These are phyloP conservation scores for Alternaria ethzedia DNA, from an alignment of 2,329 filamentous ascomycete genomes.

Conservation along the genomic window DNA sequence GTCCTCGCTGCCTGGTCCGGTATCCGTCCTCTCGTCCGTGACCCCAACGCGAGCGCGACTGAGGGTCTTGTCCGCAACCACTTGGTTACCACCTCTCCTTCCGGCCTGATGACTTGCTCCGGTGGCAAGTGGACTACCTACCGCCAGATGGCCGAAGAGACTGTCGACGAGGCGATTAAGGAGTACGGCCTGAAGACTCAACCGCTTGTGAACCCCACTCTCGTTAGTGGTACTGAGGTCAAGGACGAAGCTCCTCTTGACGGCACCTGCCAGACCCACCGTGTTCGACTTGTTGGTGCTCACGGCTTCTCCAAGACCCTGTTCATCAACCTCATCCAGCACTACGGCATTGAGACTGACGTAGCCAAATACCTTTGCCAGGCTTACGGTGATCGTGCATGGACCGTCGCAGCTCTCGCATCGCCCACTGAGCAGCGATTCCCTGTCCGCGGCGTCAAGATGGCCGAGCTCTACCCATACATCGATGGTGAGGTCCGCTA, in stretches of 20 bases:
- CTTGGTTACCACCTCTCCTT: constrained; percentile 78
- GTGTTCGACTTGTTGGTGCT: constrained; percentile 79
- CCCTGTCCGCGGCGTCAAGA: constrained; percentile 80
- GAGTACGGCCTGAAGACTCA: constrained; percentile 68
- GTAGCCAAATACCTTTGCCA: constrained; percentile 87
- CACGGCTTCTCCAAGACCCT: constrained; percentile 89
- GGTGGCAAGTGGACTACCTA: constrained; percentile 95
- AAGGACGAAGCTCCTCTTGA: constrained; percentile 74
- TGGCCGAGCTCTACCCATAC: constrained; percentile 84
- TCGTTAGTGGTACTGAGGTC: constrained; percentile 73
- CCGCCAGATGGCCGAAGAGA: constrained; percentile 90
- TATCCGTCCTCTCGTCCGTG: constrained; percentile 83
- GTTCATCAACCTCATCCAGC: constrained; percentile 94
- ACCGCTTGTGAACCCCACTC: constrained; percentile 65
- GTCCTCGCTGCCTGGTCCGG: constrained; percentile 92
- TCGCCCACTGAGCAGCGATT: constrained; percentile 78
- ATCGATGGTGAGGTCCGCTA: constrained; percentile 92
- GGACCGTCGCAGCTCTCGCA: constrained; percentile 85
- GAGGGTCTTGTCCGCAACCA: constrained; percentile 89
- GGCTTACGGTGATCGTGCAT: constrained; percentile 90
- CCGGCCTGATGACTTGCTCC: constrained; percentile 82
- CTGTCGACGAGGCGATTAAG: constrained; percentile 78
- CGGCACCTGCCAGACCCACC: constrained; percentile 82
- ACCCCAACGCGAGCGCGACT: constrained; percentile 84
- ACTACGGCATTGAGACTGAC: constrained; percentile 89